Evolutionary conservation across 108 stramenopile genomes (phyloP).

Genomic region (Schizochytrium sp.): DNA sequence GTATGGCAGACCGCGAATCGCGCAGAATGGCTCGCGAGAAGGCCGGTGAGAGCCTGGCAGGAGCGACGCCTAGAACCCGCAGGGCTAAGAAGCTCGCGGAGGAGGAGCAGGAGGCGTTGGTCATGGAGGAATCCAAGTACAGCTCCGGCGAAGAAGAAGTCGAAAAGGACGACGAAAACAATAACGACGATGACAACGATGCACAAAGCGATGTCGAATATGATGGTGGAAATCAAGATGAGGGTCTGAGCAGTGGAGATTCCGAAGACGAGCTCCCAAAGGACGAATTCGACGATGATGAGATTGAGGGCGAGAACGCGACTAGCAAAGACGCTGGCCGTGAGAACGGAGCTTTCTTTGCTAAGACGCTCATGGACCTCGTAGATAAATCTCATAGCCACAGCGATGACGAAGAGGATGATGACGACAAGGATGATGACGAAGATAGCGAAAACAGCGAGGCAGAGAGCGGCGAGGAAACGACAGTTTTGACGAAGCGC

Average conservation of each 20-base stretch:
- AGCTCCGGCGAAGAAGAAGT: not conserved
- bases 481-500: conserved; percentile 54
- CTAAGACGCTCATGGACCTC: conserved; percentile 28
- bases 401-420: not conserved
- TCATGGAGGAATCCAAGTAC: no score
- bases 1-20: no score
- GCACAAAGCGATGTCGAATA: no score
- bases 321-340: not conserved
- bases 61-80: no score
- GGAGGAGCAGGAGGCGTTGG: no score
- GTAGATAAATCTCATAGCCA: not conserved
- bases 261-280: no score
- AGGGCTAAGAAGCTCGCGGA: no score
- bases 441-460: not conserved
- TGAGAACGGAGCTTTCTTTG: conserved; percentile 8
- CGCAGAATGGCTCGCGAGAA: no score
- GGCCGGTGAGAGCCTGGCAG: no score
- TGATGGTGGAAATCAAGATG: no score
- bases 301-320: not conserved
- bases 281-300: not conserved
- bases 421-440: not conserved
- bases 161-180: not conserved
- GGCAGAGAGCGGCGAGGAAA: not conserved
- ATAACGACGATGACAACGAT: not conserved
- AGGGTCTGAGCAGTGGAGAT: no score